A percentile compares a stretch with the other conserved stretches of the same genome.
phyloP scores from a whole-genome alignment of 2,329 filamentous ascomycete genomes.

The Ustilaginoidea virens region DNA sequence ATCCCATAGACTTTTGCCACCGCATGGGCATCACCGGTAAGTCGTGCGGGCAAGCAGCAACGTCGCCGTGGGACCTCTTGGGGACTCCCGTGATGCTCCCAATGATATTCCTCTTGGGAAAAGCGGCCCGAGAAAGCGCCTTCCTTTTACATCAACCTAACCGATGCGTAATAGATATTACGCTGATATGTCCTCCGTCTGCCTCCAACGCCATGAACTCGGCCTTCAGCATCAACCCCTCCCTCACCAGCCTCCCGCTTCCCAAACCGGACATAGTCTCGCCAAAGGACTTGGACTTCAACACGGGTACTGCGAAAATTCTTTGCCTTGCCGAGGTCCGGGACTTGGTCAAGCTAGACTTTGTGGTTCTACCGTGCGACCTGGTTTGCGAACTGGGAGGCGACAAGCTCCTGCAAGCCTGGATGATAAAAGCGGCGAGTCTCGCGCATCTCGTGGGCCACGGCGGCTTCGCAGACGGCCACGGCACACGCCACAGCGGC shows the following conservation, averaged over 20 bases:
- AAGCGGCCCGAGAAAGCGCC: too few species aligned
- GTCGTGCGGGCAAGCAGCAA: too few species aligned
- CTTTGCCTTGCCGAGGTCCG: conserved; percentile 73
- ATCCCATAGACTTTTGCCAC: conserved; percentile 73
- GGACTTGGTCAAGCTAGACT: conserved; percentile 66
- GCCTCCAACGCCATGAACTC: conserved; percentile 51
- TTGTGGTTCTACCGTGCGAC: conserved; percentile 84
- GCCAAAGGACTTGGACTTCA: conserved; percentile 60
- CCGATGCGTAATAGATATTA: conserved; percentile 37
- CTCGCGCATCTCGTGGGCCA: conserved; percentile 45
- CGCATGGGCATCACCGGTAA: conserved; percentile 62
- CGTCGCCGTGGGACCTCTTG: too few species aligned
- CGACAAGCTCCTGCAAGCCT: conserved; percentile 70
- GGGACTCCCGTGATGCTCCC: too few species aligned
- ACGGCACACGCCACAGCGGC: conserved; percentile 41
- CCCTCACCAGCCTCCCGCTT: conserved; percentile 55
- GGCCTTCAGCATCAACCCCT: conserved; percentile 63
- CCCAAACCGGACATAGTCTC: conserved; percentile 64
- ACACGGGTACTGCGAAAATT: conserved; percentile 79
- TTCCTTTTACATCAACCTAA: conserved; percentile 2
- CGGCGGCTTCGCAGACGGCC: conserved; percentile 20
- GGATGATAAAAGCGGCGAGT: conserved; percentile 73
- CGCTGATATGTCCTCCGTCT: conserved; percentile 46
- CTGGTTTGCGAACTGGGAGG: conserved; percentile 81
- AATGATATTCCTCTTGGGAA: too few species aligned